Evolutionary conservation across 768 basidiomycete species (phyloP).

Genomic region (Rubroboletus satanas): DNA sequence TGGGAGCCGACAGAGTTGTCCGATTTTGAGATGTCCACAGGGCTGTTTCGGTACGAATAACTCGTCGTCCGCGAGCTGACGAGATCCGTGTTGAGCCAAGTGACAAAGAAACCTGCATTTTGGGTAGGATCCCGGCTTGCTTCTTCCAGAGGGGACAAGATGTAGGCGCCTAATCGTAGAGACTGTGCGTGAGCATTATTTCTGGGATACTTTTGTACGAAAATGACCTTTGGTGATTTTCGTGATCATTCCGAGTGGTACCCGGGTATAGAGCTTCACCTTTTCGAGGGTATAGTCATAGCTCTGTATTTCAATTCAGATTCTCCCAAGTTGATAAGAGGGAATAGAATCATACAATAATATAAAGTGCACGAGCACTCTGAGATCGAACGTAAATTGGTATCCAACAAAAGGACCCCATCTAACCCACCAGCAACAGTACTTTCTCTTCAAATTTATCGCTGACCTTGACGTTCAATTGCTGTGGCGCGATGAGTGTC

Average conservation of each 20-base stretch:
- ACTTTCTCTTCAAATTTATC: conserved; percentile 94
- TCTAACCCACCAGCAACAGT: conserved; percentile 65
- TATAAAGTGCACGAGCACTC: conserved; percentile 58
- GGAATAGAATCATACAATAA: conserved; percentile 55
- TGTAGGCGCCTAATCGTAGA: conserved; percentile 74
- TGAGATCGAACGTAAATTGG: conserved; percentile 13
- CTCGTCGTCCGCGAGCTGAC: conserved; percentile 70
- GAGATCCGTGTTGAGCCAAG: conserved; percentile 71
- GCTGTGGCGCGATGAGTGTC: conserved; percentile 86
- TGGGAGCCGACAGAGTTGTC: not conserved
- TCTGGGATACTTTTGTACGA: not conserved
- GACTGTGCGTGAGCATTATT: not conserved
- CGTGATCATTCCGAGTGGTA: conserved; percentile 79
- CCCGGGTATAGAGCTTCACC: conserved; percentile 83
- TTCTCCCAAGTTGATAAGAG: not conserved
- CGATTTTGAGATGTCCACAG: conserved; percentile 30
- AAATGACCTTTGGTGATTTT: conserved; percentile 70
- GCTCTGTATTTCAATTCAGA: conserved; percentile 47
- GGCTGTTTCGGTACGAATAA: conserved; percentile 78
- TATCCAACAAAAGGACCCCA: not conserved
- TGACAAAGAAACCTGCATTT: conserved; percentile 83
- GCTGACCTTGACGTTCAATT: conserved; percentile 65
- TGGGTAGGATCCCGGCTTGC: conserved; percentile 83
- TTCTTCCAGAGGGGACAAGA: conserved; percentile 89
- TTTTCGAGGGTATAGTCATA: conserved; percentile 94